Base-by-base conservation (phyloP, 1,284 basidiomycete genomes). In the Porphyrellus sp. region DNA sequence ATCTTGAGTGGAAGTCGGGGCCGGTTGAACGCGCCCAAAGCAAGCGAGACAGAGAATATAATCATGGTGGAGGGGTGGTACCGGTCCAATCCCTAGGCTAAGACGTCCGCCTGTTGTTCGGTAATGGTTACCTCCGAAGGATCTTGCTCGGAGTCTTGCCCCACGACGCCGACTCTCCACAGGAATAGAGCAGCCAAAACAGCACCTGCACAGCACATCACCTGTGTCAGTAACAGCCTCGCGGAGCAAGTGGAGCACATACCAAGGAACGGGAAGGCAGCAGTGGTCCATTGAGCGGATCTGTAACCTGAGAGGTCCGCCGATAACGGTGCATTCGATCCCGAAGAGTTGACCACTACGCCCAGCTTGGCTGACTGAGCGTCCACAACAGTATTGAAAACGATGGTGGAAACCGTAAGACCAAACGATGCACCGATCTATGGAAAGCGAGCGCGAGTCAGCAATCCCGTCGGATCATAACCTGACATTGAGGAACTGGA, bases 341-440 rank as follows among this genome's bases (percentile, higher is more conserved):
- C 63, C 7, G 54, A 40, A 11, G 58, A 40, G 55, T 72, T 63
- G 15, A 71, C 51, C 12, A 52, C 57, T 35, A 74, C 68, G 8
- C 70, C 74, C 34, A 66, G 52, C 35, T 47, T 59, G n/a, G 43
- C 57, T n/a, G 72, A 69, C 37, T 71, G 59, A 27, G 60, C 58
- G 23, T 46, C 57, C 6, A 78, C 68, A n/a, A 81, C 76, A 5
- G 72, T 67, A 61, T 88, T 77, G 66, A 82, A 85, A 23, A 90
- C 83, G 47, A 92, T 84, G 5, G 87, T 88, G 2, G 84, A 81
- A 30, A 91, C 76, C 15, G 89, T 84, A 15, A 92, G 74, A 8
- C 90, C 90, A 35, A 91, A 77, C 2, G 88, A 79, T 0, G 83
- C 83, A 16, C 90, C 90, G 13, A 92, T 70, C 81, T 87, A 61